These are phyloP conservation scores for Penicillium odoratum DNA, from an alignment of 495 filamentous ascomycete species.

Conservation along the genomic window DNA sequence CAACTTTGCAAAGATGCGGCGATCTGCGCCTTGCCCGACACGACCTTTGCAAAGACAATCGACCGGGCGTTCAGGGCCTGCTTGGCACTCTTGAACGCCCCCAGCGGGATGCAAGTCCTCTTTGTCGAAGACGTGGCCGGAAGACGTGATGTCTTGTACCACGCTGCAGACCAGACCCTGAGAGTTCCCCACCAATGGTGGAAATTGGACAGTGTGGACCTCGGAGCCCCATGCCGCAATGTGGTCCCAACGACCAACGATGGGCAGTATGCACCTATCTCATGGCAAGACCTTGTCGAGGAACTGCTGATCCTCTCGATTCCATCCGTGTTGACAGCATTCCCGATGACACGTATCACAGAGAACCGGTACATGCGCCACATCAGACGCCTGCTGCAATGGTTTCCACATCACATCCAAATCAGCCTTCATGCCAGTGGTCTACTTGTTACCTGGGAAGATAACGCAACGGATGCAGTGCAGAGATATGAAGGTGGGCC, in stretches of 20 bases:
- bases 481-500: not conserved
- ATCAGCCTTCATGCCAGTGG: not conserved
- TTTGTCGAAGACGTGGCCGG: not conserved
- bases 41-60: not conserved
- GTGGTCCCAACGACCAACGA: not conserved
- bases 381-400: not conserved
- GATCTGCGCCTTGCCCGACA: not conserved
- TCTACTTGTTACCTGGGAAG: not conserved
- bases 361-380: not conserved
- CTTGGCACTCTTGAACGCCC: not conserved
- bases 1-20: not conserved
- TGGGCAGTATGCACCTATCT: not conserved
- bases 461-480: not conserved
- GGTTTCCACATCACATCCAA: not conserved
- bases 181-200: not conserved
- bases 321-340: not conserved
- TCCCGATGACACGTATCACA: not conserved
- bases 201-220: not conserved
- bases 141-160: not conserved
- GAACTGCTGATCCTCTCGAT: not conserved
- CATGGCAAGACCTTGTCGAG: not conserved
- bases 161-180: not conserved
- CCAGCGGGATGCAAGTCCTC: not conserved
- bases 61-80: not conserved
- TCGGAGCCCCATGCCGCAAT: not conserved